phyloP scores from a whole-genome alignment of 768 basidiomycete genomes.

The Rhizopogon vulgaris region DNA sequence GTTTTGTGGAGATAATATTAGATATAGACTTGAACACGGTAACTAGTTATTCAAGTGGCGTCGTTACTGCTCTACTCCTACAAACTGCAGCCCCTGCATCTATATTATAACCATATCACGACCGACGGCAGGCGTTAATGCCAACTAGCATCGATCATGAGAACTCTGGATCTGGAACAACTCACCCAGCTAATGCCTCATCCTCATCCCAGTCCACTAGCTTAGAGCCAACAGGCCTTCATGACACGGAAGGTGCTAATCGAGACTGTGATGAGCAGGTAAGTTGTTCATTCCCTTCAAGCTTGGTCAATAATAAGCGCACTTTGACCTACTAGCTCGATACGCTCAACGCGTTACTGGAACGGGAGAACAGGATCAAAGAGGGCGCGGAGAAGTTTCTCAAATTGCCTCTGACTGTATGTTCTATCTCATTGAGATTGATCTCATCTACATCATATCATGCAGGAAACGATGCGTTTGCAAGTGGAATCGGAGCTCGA shows the following conservation, averaged over 20 bases:
- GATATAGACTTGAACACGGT: too few relatives aligned
- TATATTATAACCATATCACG: not conserved
- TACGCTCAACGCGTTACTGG: conserved; percentile 58
- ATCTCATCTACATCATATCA: conserved; percentile 12
- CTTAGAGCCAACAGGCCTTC: conserved; percentile 18
- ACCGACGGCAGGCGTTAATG: conserved; percentile 13
- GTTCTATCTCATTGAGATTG: not conserved
- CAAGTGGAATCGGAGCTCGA: conserved; percentile 76
- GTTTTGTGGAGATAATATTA: too few relatives aligned
- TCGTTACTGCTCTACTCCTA: not conserved
- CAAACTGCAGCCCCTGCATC: not conserved
- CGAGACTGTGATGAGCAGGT: conserved; percentile 25
- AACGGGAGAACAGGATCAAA: conserved; percentile 75
- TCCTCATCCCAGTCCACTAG: conserved; percentile 24
- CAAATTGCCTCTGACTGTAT: conserved; percentile 54
- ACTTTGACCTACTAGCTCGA: conserved; percentile 45
- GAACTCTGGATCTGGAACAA: conserved; percentile 12
- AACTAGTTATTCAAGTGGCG: too few relatives aligned
- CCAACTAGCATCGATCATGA: conserved; percentile 26
- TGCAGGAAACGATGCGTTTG: conserved; percentile 50
- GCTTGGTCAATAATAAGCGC: not conserved
- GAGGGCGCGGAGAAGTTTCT: conserved; percentile 91
- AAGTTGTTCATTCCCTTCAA: not conserved
- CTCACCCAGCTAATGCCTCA: conserved; percentile 22
- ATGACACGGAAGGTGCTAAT: conserved; percentile 17